A percentile compares a stretch with the other conserved stretches of the same genome.
Evolutionary conservation across 129 eudicot species (phyloP).

Genomic region (Tanacetum coccineum): DNA sequence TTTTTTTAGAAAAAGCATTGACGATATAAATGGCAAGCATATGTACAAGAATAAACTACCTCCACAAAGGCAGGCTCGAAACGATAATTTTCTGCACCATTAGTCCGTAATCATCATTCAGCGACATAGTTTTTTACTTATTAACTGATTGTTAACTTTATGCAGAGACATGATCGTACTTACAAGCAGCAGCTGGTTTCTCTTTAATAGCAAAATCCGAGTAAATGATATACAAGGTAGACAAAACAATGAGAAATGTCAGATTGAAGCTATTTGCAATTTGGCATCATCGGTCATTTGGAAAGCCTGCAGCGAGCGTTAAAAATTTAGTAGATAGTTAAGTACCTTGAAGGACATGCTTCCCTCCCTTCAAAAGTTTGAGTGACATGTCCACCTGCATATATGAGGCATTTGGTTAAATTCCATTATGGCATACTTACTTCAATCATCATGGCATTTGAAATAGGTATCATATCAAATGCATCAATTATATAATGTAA

Average conservation of each 20-base stretch:
- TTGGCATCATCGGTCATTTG: too few species aligned
- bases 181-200: constrained; percentile 93
- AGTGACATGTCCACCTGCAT: constrained; percentile 76
- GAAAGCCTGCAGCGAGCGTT: too few species aligned
- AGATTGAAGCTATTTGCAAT: too few species aligned
- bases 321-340: too few species aligned
- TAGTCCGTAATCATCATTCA: background rate
- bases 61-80: constrained; percentile 93
- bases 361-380: constrained; percentile 75
- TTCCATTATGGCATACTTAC: background rate
- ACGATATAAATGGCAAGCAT: background rate
- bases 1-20: constrained; percentile 9
- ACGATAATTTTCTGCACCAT: constrained; percentile 76
- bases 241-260: constrained; percentile 17
- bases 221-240: constrained; percentile 38
- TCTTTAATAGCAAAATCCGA: constrained; percentile 48
- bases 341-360: constrained; percentile 41
- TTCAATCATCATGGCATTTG: background rate
- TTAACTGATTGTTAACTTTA: too few species aligned
- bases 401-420: constrained; percentile 7
- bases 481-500: too few species aligned
- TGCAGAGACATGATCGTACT: constrained; percentile 27
- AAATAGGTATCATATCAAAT: too few species aligned
- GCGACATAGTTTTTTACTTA: too few species aligned
- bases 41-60: constrained; percentile 37